Conservation (phyloP, 2,329 filamentous ascomycete species). For the Parastagonospora avenae region DNA sequence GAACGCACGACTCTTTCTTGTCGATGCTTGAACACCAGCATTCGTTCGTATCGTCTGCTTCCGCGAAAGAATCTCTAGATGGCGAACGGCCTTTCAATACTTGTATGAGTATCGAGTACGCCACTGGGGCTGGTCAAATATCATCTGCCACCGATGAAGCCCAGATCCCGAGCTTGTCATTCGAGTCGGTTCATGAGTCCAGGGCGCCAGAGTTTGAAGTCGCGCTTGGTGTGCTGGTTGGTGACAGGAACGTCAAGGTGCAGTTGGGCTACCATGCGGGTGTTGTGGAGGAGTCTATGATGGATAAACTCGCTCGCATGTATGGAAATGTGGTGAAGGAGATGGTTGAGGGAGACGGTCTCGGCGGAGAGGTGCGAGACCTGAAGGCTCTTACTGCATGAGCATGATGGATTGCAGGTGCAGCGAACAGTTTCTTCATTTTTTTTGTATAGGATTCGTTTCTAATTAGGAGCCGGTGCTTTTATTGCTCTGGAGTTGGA, state of each 20-base stretch:
- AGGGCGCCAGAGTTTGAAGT: conserved; percentile 19
- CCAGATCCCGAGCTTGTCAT: conserved; percentile 1
- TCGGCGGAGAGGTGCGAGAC: not conserved
- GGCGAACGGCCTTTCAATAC: conserved; percentile 10
- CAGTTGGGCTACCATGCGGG: conserved; percentile 16
- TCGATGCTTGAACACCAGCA: conserved; percentile 4
- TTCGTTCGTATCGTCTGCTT: not conserved
- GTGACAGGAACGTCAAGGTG: conserved; percentile 12
- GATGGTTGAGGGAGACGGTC: conserved; percentile 7
- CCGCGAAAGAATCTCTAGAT: conserved; percentile 3
- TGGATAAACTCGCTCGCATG: conserved; percentile 16
- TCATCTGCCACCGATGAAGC: conserved; percentile 1
- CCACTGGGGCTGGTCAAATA: not conserved
- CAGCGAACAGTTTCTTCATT: not conserved
- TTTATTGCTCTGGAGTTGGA: not conserved
- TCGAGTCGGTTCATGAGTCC: conserved; percentile 9
- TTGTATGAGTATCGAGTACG: conserved; percentile 12
- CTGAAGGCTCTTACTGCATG: conserved; percentile 1
- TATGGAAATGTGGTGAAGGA: conserved; percentile 14
- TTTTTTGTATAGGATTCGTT: not conserved
- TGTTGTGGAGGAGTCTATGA: conserved; percentile 11
- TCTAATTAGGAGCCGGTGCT: too few species aligned
- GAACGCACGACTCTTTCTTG: conserved; percentile 10
- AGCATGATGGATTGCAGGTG: not conserved
- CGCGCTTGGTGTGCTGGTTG: conserved; percentile 15